Conservation (phyloP, 352 stramenopile genomes). For the Blastocystis sp. region DNA sequence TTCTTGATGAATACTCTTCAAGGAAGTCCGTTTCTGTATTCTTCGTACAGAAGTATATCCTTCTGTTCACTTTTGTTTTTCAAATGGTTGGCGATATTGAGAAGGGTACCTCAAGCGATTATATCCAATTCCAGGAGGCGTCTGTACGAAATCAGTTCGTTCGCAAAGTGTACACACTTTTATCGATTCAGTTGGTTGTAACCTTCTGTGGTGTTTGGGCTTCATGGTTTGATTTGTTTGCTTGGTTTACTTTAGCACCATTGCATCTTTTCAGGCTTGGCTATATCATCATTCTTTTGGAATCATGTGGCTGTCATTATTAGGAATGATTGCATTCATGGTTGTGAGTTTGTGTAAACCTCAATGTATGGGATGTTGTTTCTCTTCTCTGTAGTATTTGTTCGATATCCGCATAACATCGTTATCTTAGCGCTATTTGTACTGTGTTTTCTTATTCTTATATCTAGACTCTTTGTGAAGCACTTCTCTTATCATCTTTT, state of each 20-base stretch:
- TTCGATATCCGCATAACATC: slow-evolving; percentile 3
- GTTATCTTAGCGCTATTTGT: slow-evolving; percentile 4
- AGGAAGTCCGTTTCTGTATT: background rate
- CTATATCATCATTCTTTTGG: background rate
- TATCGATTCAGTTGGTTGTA: slow-evolving; percentile 23
- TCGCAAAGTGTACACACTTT: slow-evolving; percentile 14
- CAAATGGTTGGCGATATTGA: background rate
- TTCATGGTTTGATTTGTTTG: background rate
- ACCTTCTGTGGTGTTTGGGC: background rate
- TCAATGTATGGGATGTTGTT: background rate
- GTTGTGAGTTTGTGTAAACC: slow-evolving; percentile 1
- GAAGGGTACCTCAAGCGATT: background rate
- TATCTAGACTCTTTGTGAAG: slow-evolving; percentile 9
- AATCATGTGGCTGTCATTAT: background rate
- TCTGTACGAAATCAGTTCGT: slow-evolving; percentile 33
- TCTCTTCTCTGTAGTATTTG: background rate
- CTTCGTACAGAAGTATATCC: background rate
- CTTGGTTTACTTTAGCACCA: background rate
- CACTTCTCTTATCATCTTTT: background rate
- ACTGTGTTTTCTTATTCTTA: background rate
- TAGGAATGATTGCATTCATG: slow-evolving; percentile 18
- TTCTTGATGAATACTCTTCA: no score
- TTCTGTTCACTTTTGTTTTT: background rate
- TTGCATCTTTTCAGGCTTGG: background rate
- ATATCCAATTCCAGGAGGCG: background rate